Conservation (phyloP, 306 rosid species). For the Lathyrus sativus region DNA sequence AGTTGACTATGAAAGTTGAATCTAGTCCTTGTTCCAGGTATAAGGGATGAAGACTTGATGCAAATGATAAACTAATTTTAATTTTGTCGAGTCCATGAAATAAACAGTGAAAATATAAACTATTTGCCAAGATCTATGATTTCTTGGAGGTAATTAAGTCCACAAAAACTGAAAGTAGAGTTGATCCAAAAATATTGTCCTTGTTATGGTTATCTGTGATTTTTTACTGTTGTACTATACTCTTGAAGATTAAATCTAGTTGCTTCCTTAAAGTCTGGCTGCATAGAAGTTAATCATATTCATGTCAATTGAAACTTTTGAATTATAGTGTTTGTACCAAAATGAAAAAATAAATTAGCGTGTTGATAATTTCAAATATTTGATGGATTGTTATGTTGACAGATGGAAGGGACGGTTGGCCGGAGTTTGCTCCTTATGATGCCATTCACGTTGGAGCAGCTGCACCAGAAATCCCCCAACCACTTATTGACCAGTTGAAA, state of each 20-base stretch:
- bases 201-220: not conserved
- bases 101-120: constrained; percentile 25
- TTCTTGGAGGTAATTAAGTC: constrained; percentile 13
- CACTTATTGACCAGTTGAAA: constrained; percentile 86
- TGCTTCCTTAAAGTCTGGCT: constrained; percentile 2
- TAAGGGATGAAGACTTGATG: constrained; percentile 18
- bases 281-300: constrained; percentile 2
- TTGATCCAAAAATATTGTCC: constrained; percentile 10
- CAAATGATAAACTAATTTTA: constrained; percentile 5
- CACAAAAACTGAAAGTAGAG: constrained; percentile 11
- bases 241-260: not conserved
- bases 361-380: constrained; percentile 5
- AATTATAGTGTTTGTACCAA: not conserved
- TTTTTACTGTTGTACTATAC: not conserved
- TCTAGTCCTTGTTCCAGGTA: constrained; percentile 23
- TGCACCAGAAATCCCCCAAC: constrained; percentile 77
- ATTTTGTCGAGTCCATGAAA: constrained; percentile 7
- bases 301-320: not conserved
- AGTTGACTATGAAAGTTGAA: constrained; percentile 23
- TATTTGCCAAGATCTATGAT: not conserved
- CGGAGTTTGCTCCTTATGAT: constrained; percentile 80
- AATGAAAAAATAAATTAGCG: not conserved
- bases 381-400: constrained; percentile 34
- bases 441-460: constrained; percentile 99
- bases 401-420: constrained; percentile 97